Evolutionary conservation across 2,329 filamentous ascomycete species (phyloP), one percentile per base, ranked within the genome.

Genomic region (Ophiocordyceps camponoti-leonardi): DNA sequence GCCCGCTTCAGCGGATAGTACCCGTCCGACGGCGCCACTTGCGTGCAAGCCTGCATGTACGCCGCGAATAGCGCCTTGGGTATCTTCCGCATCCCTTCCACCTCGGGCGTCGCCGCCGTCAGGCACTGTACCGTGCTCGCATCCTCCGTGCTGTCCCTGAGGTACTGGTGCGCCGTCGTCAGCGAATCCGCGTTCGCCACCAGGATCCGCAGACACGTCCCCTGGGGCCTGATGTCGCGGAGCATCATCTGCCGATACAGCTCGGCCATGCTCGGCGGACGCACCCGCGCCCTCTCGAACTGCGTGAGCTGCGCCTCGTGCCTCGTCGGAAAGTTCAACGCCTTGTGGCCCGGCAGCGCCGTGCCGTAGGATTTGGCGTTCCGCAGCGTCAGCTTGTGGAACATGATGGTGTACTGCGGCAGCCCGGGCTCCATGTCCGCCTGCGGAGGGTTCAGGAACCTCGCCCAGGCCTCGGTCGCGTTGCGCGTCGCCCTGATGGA

Each of bases 271-370:
- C 66, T 69, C 2, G 83, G 83, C 1, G 81, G 75, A 14, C 68
- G 64, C 41, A 77, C 63, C n/a, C 75, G 68, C 37, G 76, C 71
- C 51, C 75, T 75, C 47, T 83, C 81, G 46, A 79, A 75, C n/a
- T 79, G 71, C 48, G 68, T 82, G 54, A 69, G 71, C 58, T 69
- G 83, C 58, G 65, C 62, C 13, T 61, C 53, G 37, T 58, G 48
- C 44, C 56, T 49, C 6, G 57, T 55, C 18, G 56, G 49, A 50
- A 64, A 57, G 46, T 75, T 68, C 19, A 78, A 62, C 19, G 76
- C 67, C 37, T 65, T 65, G 52, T 84, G 81, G 13, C 82, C 82
- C 6, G 81, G 76, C 2, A 75, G 55, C 14, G 67, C 48, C 3
- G 49, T 51, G 30, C 49, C 49, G 3, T 52, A 43, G 5, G 51